Evolutionary conservation across 768 basidiomycete genomes (phyloP), one percentile per base, ranked within the genome.

Genomic region (Suillus hirtellus): DNA sequence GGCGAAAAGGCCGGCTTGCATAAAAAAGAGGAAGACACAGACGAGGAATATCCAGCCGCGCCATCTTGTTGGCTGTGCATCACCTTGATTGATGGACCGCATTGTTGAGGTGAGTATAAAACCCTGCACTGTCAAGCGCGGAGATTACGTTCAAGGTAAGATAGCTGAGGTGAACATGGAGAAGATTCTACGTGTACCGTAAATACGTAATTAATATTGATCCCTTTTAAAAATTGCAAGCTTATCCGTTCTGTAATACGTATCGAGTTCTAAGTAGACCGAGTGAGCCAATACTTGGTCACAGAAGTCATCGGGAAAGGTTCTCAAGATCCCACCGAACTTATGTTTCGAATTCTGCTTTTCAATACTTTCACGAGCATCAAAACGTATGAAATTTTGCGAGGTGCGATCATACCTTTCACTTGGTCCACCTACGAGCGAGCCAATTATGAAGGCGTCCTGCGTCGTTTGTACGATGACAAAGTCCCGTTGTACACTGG

Each of bases 181-280:
- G 50, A 52, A 11, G 10, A 15, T 24, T 27, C 24, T 31, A 19
- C 49, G 27, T 15, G 27, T 50, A 34, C 19, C 34, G 1, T 35
- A 52, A 52, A 31, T 35, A 53, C 52, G 52, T 53, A 53, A 53
- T 34, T 8, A 31, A 31, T 31, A 37, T 10, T 53, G 2, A 31
- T 52, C 4, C 50, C 17, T 52, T 52, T 50, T 10, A 5, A 46
- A 8, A 43, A 31, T 44, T n/a, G n/a, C 78, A 71, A 2, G 69
- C 76, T 14, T 81, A 85, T 67, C 80, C 79, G 37, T 92, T 92
- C 71, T 91, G 89, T 75, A 91, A 92, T 68, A 84, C 88, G 0
- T 93, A 82, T 70, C 89, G 92, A 42, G 85, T 92, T 9, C 80
- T 87, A n/a, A n/a, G n/a, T n/a, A 50, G 92, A 93, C 76, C 85